A percentile compares a stretch with the other conserved stretches of the same genome.
Conservation (phyloP, 106 monocot genomes). For the Ottelia alismoides region DNA sequence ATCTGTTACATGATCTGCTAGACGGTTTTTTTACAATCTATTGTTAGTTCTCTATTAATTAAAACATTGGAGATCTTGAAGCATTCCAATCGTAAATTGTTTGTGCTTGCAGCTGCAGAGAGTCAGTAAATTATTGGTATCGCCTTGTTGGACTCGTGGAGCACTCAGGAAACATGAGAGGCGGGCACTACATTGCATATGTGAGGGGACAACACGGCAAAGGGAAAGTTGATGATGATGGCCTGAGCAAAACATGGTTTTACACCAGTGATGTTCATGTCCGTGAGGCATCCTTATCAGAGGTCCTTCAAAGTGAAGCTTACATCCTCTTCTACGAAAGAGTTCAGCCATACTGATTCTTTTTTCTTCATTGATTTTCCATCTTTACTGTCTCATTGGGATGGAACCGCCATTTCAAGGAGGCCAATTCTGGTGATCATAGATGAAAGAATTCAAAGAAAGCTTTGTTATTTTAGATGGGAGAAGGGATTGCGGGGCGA, state of each 20-base stretch:
- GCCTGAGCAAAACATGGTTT: constrained; percentile 35
- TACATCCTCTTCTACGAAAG: constrained; percentile 80
- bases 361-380: too few relatives aligned
- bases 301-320: constrained; percentile 66
- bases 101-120: constrained; percentile 37
- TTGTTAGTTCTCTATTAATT: too few relatives aligned
- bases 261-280: constrained; percentile 53
- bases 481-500: too few relatives aligned
- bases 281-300: constrained; percentile 37
- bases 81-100: too few relatives aligned
- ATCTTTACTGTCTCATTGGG: too few relatives aligned
- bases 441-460: too few relatives aligned
- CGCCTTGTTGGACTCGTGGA: constrained; percentile 60
- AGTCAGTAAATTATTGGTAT: constrained; percentile 22
- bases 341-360: constrained; percentile 1
- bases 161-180: constrained; percentile 53
- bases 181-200: constrained; percentile 72
- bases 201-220: constrained; percentile 30
- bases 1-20: too few relatives aligned
- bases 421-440: too few relatives aligned
- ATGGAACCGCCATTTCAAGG: too few relatives aligned
- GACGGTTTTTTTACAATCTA: too few relatives aligned
- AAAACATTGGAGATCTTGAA: too few relatives aligned
- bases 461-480: too few relatives aligned
- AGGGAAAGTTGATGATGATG: constrained; percentile 2